Percentiles rank a stretch among this genome's conserved stretches.
Evolutionary conservation across 2,329 filamentous ascomycete species (phyloP).

Genomic region (Calonectria pseudoturangicola): DNA sequence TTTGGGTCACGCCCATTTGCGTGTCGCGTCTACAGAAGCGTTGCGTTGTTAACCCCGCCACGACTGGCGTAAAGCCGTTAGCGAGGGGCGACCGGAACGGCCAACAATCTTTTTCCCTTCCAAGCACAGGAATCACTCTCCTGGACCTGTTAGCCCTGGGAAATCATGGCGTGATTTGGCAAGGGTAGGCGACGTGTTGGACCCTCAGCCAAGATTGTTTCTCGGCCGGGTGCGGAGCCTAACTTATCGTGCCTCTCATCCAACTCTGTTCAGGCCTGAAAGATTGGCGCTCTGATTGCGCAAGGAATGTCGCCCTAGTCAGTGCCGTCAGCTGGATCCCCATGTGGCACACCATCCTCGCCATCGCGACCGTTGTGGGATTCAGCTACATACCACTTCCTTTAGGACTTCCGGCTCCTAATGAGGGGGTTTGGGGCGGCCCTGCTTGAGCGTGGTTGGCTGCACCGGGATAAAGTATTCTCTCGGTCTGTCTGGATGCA

Average conservation of each 20-base stretch:
- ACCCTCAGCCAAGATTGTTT: neutral
- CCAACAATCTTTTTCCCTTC: neutral
- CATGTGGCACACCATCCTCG: neutral
- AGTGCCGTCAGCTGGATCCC: neutral
- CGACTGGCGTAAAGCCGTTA: no score
- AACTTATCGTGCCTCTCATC: neutral
- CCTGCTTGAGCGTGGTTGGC: no score
- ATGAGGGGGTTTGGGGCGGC: neutral
- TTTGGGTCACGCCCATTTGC: no score
- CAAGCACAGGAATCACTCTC: neutral
- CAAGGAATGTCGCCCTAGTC: neutral
- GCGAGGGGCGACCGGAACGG: no score
- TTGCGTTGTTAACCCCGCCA: no score
- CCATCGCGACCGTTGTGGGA: neutral
- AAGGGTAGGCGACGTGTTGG: neutral
- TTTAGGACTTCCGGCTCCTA: neutral
- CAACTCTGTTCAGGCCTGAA: neutral
- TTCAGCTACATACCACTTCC: neutral
- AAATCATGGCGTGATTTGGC: constrained; percentile 7
- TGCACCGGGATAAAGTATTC: neutral
- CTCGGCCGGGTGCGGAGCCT: neutral
- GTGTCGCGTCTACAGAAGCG: no score
- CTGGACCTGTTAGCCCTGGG: neutral
- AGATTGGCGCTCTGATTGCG: neutral
- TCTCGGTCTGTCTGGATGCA: neutral